Evolutionary conservation across 2,329 filamentous ascomycete species (phyloP), one percentile per base, ranked within the genome.

Genomic region (Calonectria pseudoturangicola): DNA sequence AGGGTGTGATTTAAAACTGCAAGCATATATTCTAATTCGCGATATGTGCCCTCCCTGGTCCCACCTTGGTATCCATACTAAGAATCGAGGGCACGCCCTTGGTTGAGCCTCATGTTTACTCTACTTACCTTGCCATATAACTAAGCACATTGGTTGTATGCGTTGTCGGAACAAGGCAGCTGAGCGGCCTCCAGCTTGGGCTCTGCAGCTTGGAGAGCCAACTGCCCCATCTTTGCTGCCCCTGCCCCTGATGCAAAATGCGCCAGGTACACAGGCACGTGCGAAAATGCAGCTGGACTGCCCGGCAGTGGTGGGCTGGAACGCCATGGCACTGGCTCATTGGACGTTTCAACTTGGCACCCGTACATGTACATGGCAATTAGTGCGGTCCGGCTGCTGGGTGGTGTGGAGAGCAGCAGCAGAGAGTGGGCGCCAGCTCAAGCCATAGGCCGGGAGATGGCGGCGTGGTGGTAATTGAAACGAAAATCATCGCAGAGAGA

Each of bases 391-490:
- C 21, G 54, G 33, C 27, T 36, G 36, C 33, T 60, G 39, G 58
- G 58, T 63, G 58, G 58, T 63, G 58, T 47, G 58, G 41, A 43
- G 58, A 43, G 27, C 16, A 36, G 30, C 9, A 60, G 54, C 33
- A 60, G 33, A 58, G 54, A 60, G 54, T 60, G 54, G 54, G 54
- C 54, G 54, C 41, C 58, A 33, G 39, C 25, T 9, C 39, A 63
- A 63, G 39, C 58, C 58, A 63, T 43, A 30, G 58, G 58, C 58
- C 41, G 16, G n/a, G 39, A 63, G 28, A n/a, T 33, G 58, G 58
- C 41, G 58, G 58, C 41, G 58, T 41, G 39, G 25, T 63, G 18
- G 39, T 28, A 45, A 47, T 47, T 47, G 58, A 45, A 63, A 63
- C 58, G 41, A 16, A 43, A 63, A 47, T 33, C 58, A 63, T 47